phyloP scores from a whole-genome alignment of 345 rosid species.

The Crucihimalaya himalaica region DNA sequence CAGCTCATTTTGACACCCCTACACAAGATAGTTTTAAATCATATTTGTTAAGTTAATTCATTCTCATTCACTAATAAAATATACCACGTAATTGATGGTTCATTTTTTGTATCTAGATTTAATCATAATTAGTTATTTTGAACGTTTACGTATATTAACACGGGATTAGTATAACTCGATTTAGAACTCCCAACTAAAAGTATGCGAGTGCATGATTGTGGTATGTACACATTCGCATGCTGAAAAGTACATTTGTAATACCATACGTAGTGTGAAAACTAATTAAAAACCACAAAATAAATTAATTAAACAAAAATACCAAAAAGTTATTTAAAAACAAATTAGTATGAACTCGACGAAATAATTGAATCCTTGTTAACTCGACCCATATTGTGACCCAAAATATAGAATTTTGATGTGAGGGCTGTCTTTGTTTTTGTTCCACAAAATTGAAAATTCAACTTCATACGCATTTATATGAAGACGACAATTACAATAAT shows the following conservation, averaged over 20 bases:
- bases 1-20: too few species aligned
- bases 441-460: conserved; percentile 12
- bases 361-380: background rate
- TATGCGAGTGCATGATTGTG: background rate
- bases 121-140: background rate
- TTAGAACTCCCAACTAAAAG: background rate
- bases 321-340: background rate
- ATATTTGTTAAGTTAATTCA: too few species aligned
- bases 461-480: background rate
- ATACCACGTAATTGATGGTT: background rate
- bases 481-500: background rate
- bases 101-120: background rate
- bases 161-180: background rate
- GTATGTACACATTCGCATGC: background rate
- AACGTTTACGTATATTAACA: background rate
- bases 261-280: too few species aligned
- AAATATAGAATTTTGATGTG: conserved; percentile 10
- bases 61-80: background rate
- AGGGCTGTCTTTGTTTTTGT: conserved; percentile 13
- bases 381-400: background rate
- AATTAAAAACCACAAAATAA: background rate
- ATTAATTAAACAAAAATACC: background rate
- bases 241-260: background rate
- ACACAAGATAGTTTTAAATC: too few species aligned
- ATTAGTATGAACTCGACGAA: conserved; percentile 17